These are phyloP conservation scores for Sedum album DNA, from an alignment of 164 flowering plant species.

Conservation along the genomic window DNA sequence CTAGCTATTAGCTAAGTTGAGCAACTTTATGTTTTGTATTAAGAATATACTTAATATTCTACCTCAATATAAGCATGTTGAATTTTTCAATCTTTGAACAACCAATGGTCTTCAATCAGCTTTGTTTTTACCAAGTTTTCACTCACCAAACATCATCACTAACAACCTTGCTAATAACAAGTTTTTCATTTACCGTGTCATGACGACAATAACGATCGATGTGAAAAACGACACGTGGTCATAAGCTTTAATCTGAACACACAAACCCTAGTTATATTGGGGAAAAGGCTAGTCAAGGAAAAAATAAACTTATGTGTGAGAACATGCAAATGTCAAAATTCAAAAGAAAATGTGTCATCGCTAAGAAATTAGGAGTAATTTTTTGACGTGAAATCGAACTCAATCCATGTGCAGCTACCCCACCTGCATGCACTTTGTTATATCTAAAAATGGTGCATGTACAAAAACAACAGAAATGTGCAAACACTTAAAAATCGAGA, in stretches of 20 bases:
- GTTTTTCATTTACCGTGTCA: too few species aligned
- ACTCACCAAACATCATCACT: neutral
- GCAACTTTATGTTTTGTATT: neutral
- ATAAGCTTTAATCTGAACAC: neutral
- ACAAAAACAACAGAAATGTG: neutral
- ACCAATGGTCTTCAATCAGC: neutral
- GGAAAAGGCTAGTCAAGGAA: neutral
- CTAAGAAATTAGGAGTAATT: neutral
- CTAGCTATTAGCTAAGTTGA: neutral
- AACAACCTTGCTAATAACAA: neutral
- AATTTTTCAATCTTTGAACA: neutral
- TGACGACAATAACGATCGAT: too few species aligned
- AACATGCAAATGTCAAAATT: constrained; percentile 4
- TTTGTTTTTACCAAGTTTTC: neutral
- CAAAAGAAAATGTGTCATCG: neutral
- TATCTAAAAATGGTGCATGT: constrained; percentile 2
- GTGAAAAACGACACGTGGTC: too few species aligned
- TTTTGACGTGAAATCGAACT: neutral
- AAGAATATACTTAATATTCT: neutral
- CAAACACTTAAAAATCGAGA: neutral
- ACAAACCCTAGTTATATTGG: neutral
- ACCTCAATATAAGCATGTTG: neutral
- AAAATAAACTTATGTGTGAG: neutral
- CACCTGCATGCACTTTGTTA: neutral
- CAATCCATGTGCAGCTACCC: neutral